Evolutionary conservation across 306 rosid species (phyloP).

Genomic region (Arachis stenosperma): DNA sequence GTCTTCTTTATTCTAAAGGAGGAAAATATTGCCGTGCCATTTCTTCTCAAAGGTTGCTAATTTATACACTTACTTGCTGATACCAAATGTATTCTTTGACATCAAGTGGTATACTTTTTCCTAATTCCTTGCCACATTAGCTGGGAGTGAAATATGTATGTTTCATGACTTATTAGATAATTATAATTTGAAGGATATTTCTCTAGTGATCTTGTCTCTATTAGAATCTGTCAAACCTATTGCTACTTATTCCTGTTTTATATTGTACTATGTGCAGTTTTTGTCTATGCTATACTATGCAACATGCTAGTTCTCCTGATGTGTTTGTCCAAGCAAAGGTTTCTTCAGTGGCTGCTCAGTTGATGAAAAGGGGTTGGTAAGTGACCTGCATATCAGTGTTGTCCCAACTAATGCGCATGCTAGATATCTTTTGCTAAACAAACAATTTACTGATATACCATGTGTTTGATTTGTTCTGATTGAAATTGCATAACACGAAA

Average conservation of each 20-base stretch:
- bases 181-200: constrained; percentile 3
- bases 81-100: background rate
- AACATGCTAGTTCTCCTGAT: constrained; percentile 80
- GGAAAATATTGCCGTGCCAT: constrained; percentile 5
- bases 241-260: constrained; percentile 38
- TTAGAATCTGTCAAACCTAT: background rate
- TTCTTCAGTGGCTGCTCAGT: constrained; percentile 91
- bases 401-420: constrained; percentile 14
- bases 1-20: constrained; percentile 23
- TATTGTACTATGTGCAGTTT: constrained; percentile 66
- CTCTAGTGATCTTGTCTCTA: background rate
- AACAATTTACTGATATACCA: constrained; percentile 23
- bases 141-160: constrained; percentile 25
- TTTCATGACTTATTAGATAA: constrained; percentile 18
- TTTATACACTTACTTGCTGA: constrained; percentile 13
- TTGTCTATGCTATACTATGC: constrained; percentile 80
- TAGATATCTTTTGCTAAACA: background rate
- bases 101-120: constrained; percentile 15
- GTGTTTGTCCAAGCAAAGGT: constrained; percentile 85
- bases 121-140: constrained; percentile 14
- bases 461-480: constrained; percentile 31
- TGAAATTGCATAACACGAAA: constrained; percentile 12
- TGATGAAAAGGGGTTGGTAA: constrained; percentile 98
- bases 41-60: constrained; percentile 20
- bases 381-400: constrained; percentile 23